Base-by-base conservation (phyloP, 169 alveolate genomes). In the Plasmodium knowlesi region DNA sequence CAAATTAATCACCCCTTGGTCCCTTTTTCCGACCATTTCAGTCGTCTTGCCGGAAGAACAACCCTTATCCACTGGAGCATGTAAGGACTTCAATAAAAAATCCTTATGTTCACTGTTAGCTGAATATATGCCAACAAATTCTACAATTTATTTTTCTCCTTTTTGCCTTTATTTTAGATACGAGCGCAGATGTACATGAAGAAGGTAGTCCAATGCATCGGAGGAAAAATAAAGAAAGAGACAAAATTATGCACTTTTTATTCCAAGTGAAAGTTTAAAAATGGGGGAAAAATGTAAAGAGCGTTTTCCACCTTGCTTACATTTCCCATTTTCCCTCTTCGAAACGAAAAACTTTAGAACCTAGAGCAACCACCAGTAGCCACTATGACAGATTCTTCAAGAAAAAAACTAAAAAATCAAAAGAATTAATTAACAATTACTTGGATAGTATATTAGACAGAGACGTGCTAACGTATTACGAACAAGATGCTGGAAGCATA, bases 381-480 rank as follows among this genome's bases (percentile, higher is more conserved):
- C 30, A 5, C 28, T 5, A 61, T 0, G 2, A 9, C 34, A 61
- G 34, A 61, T 61, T 25, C 37, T 16, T 25, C 34, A 61, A 22
- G 19, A 61, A 61, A 61, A 61, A 22, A 3, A 0, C 28, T 10
- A 12, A 85, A 54, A 4, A 67, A n/a, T 10, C 34, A 72, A 85
- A 46, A 46, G 83, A 71, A 5, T 74, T 73, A 34, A 8, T 73
- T 50, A 8, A 73, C 61, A 32, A 25, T 8, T 46, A 74, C 78
- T 73, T 85, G 67, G 93, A 85, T 46, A 53, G 93, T 2, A 73
- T 85, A 73, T 73, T 85, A 43, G 93, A 85, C 67, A 30, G n/a
- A 5, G 92, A 70, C 32, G 22, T 67, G 28, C 16, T 19, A 71
- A 34, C 30, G 3, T 83, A 83, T 67, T 54, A 82, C 41, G 8